Percentiles rank a stretch among this genome's conserved stretches.
phyloP scores from a whole-genome alignment of 345 rosid species.

The Dipteronia sinensis region DNA sequence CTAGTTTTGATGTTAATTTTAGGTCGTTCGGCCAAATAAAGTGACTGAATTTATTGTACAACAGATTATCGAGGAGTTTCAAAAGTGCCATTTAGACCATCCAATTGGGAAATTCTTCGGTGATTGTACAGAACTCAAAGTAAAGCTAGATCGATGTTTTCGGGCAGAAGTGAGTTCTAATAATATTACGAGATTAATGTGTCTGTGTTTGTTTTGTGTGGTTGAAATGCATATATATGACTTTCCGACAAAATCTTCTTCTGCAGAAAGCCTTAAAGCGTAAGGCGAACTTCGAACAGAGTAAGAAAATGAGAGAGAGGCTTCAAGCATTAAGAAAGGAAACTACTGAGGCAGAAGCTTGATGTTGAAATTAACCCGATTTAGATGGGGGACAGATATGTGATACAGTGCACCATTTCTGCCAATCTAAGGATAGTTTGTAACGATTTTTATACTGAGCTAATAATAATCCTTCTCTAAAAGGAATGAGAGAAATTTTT shows the following conservation, averaged over 20 bases:
- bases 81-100: slow-evolving; percentile 85
- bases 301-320: slow-evolving; percentile 61
- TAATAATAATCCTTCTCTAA: not conserved
- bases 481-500: not conserved
- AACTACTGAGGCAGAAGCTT: slow-evolving; percentile 33
- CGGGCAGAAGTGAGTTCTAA: slow-evolving; percentile 64
- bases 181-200: not conserved
- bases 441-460: not conserved
- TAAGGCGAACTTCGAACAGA: slow-evolving; percentile 76
- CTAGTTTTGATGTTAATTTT: not conserved
- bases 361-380: not conserved
- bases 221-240: not conserved
- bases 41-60: slow-evolving; percentile 5
- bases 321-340: slow-evolving; percentile 55
- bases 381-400: not conserved
- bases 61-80: slow-evolving; percentile 87
- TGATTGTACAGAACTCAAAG: slow-evolving; percentile 75
- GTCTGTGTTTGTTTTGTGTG: not conserved
- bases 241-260: not conserved
- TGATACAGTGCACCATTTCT: not conserved
- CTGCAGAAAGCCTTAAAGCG: slow-evolving; percentile 86
- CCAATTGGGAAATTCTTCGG: slow-evolving; percentile 87
- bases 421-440: not conserved
- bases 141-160: slow-evolving; percentile 85
- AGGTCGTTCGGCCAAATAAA: not conserved